Percentiles rank a stretch among this genome's conserved stretches.
phyloP scores from a whole-genome alignment of 345 rosid genomes.

The Arabis alpina region DNA sequence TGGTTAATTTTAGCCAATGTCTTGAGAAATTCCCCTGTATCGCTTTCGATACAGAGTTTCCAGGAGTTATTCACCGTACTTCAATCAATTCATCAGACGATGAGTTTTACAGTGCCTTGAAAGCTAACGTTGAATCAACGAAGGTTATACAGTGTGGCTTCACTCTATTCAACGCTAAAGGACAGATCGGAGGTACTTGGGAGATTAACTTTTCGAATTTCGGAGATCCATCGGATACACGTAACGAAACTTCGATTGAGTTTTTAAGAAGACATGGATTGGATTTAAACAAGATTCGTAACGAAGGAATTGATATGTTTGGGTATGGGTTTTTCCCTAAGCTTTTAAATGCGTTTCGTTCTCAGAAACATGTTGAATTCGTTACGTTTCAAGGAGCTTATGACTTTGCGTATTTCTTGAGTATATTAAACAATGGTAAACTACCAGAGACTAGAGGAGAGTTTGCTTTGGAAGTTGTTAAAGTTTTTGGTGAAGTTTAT shows the following conservation, averaged over 20 bases:
- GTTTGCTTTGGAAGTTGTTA: slow-evolving; percentile 4
- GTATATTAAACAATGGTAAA: slow-evolving; percentile 21
- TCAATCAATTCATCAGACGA: not conserved
- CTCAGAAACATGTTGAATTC: slow-evolving; percentile 17
- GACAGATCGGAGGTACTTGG: slow-evolving; percentile 43
- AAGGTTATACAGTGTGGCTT: slow-evolving; percentile 39
- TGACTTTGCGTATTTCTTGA: slow-evolving; percentile 30
- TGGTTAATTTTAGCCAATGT: not conserved
- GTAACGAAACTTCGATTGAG: slow-evolving; percentile 25
- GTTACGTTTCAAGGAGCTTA: slow-evolving; percentile 40
- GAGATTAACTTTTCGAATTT: slow-evolving; percentile 41
- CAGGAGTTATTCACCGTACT: not conserved
- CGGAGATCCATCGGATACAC: slow-evolving; percentile 24
- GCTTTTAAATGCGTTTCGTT: not conserved
- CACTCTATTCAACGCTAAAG: slow-evolving; percentile 31
- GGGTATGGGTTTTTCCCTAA: not conserved
- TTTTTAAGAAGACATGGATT: slow-evolving; percentile 32
- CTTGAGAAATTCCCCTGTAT: slow-evolving; percentile 18
- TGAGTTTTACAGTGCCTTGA: not conserved
- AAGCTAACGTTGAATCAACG: slow-evolving; percentile 26
- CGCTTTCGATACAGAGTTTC: slow-evolving; percentile 40
- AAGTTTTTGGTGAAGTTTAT: slow-evolving; percentile 34
- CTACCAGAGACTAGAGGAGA: not conserved
- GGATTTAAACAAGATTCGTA: slow-evolving; percentile 33
- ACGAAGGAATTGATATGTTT: slow-evolving; percentile 39